A percentile compares a stretch with the other conserved stretches of the same genome.
phyloP scores from a whole-genome alignment of 495 filamentous ascomycete genomes.

The Darksidea phi region DNA sequence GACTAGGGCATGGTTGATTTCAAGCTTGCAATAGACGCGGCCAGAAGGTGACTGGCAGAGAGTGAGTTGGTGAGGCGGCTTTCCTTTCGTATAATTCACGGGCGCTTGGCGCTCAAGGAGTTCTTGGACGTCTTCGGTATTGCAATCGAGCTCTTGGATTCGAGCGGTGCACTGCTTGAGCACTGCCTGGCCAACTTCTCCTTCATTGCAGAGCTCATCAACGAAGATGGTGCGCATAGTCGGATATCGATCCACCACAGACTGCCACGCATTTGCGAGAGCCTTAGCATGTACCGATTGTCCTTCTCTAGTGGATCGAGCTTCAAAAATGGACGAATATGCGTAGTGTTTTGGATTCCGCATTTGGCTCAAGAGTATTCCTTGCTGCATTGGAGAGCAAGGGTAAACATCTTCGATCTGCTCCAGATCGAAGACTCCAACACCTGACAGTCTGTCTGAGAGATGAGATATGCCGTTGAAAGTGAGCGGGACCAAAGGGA shows the following conservation, averaged over 20 bases:
- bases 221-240: conserved; percentile 56
- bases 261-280: too few species aligned
- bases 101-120: conserved; percentile 39
- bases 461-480: conserved; percentile 6
- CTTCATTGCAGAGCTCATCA: conserved; percentile 51
- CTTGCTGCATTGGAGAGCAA: conserved; percentile 47
- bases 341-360: conserved; percentile 50
- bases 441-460: background rate
- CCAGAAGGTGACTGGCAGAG: conserved; percentile 46
- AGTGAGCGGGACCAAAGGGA: conserved; percentile 47
- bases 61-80: conserved; percentile 52
- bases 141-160: conserved; percentile 45
- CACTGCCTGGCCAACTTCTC: conserved; percentile 54
- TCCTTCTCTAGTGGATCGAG: conserved; percentile 29
- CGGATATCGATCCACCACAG: conserved; percentile 50
- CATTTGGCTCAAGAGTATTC: conserved; percentile 49
- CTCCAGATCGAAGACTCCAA: conserved; percentile 20
- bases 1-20: conserved; percentile 56
- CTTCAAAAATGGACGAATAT: conserved; percentile 50
- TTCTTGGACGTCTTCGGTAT: conserved; percentile 42
- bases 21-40: conserved; percentile 49
- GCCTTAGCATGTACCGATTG: too few species aligned
- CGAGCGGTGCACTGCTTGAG: conserved; percentile 46
- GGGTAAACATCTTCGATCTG: conserved; percentile 48
- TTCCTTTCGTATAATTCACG: conserved; percentile 14